phyloP scores from a whole-genome alignment of 495 filamentous ascomycete species.

The Aspergillus ellipticus region DNA sequence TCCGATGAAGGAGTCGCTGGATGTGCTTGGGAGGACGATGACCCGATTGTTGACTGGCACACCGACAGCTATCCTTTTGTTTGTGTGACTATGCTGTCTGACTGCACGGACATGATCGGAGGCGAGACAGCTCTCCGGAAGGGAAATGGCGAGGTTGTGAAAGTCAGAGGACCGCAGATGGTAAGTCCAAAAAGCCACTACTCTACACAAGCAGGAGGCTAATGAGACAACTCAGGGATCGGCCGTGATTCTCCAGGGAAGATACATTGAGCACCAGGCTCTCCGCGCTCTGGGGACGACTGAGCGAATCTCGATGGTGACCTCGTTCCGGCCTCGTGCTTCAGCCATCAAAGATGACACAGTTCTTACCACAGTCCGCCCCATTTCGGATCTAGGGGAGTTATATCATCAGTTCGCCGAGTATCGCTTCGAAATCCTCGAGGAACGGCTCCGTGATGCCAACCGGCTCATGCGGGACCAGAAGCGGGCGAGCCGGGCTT shows the following conservation, averaged over 20 bases:
- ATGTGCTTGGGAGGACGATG: constrained; percentile 57
- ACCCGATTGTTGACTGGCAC: constrained; percentile 70
- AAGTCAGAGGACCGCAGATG: constrained; percentile 65
- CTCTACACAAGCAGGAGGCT: background rate
- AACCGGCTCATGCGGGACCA: constrained; percentile 42
- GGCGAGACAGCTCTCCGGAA: constrained; percentile 67
- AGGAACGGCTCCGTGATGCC: constrained; percentile 52
- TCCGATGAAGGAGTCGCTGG: constrained; percentile 47
- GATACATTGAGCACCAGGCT: constrained; percentile 70
- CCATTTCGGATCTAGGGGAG: constrained; percentile 61
- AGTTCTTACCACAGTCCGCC: constrained; percentile 61
- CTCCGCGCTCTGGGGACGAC: constrained; percentile 58
- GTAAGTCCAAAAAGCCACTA: constrained; percentile 34
- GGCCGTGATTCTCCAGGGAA: constrained; percentile 65
- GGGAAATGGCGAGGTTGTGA: constrained; percentile 58
- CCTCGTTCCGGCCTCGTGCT: constrained; percentile 62
- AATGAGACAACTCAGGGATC: constrained; percentile 48
- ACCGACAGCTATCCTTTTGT: constrained; percentile 74
- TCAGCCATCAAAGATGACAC: constrained; percentile 61
- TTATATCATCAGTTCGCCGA: constrained; percentile 68
- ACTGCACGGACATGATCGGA: constrained; percentile 65
- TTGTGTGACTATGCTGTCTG: constrained; percentile 72
- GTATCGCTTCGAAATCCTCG: constrained; percentile 68
- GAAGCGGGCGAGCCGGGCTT: constrained; percentile 35
- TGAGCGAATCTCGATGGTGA: constrained; percentile 71